Conservation (phyloP, 73 alveolate genomes). For the Paramecium octaurelia region DNA sequence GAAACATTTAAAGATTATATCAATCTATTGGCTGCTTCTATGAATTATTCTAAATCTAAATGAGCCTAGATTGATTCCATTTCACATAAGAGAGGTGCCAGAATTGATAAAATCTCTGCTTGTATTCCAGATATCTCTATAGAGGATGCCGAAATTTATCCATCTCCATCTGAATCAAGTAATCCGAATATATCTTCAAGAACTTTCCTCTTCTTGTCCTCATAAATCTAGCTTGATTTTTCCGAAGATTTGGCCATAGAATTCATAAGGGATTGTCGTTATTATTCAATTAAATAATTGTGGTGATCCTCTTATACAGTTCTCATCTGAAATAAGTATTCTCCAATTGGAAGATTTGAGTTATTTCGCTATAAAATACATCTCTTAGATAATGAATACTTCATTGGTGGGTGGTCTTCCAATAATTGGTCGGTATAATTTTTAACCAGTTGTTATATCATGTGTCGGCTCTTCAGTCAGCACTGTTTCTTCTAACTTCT, state of each 20-base stretch:
- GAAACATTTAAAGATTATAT: neutral
- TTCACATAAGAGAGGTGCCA: slow-evolving; percentile 63
- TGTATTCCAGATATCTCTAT: slow-evolving; percentile 53
- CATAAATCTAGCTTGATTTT: slow-evolving; percentile 50
- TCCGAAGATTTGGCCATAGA: slow-evolving; percentile 28
- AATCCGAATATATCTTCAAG: slow-evolving; percentile 43
- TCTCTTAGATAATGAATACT: neutral
- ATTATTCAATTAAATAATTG: neutral
- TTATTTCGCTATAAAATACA: neutral
- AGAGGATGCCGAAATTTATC: slow-evolving; percentile 61
- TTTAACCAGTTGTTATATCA: neutral
- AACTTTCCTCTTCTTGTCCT: slow-evolving; percentile 14
- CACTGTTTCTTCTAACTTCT: neutral
- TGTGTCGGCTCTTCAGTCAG: neutral
- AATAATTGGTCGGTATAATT: neutral
- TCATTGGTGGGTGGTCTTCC: slow-evolving; percentile 3
- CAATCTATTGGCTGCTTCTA: neutral
- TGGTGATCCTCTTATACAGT: neutral
- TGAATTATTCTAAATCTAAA: neutral
- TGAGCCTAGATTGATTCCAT: slow-evolving; percentile 59
- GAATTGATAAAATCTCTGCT: slow-evolving; percentile 51
- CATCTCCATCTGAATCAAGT: slow-evolving; percentile 69
- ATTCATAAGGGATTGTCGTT: neutral
- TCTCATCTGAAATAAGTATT: neutral
- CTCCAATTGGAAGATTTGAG: neutral